Conservation (phyloP, 768 basidiomycete genomes). For the Holtermannia corniformis region DNA sequence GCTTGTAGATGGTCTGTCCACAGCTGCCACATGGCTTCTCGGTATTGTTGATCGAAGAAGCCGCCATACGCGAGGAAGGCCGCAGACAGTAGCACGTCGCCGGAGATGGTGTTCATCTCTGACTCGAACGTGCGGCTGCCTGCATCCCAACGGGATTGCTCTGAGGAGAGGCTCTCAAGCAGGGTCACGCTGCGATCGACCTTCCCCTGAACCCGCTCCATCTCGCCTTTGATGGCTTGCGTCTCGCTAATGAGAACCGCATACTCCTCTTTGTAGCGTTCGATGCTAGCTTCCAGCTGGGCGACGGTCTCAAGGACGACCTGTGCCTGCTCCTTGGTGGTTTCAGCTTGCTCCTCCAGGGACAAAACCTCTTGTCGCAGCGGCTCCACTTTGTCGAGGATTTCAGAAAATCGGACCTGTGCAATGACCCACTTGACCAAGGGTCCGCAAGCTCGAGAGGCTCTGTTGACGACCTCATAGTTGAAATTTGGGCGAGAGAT, state of each 20-base stretch:
- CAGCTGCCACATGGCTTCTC: constrained; percentile 54
- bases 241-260: constrained; percentile 92
- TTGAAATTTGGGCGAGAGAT: constrained; percentile 82
- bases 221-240: constrained; percentile 91
- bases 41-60: constrained; percentile 97
- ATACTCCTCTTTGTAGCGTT: constrained; percentile 91
- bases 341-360: constrained; percentile 81
- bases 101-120: constrained; percentile 97
- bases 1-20: constrained; percentile 84
- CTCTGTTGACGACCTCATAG: constrained; percentile 88
- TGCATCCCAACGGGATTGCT: constrained; percentile 84
- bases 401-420: constrained; percentile 93
- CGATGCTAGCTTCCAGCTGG: constrained; percentile 86
- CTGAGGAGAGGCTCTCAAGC: constrained; percentile 86
- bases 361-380: constrained; percentile 90
- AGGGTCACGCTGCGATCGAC: constrained; percentile 95
- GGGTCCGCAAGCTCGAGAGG: constrained; percentile 93
- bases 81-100: constrained; percentile 88
- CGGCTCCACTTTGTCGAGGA: constrained; percentile 92
- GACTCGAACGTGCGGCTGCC: constrained; percentile 92
- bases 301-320: constrained; percentile 85
- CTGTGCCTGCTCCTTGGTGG: constrained; percentile 85
- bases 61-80: constrained; percentile 96
- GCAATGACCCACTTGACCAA: constrained; percentile 97
- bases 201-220: constrained; percentile 95